Base-by-base conservation (phyloP, 345 rosid genomes). In the Nasturtium officinale region DNA sequence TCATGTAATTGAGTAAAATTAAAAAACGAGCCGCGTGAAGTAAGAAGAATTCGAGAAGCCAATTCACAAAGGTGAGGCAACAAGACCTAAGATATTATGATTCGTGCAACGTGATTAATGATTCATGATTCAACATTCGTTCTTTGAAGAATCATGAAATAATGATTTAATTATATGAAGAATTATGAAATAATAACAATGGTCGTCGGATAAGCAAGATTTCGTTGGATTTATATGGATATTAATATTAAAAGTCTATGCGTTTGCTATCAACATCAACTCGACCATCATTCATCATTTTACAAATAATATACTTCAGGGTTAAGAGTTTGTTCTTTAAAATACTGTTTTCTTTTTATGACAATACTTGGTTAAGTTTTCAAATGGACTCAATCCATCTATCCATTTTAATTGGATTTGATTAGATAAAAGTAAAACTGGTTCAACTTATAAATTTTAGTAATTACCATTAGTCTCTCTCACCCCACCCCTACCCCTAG, bases 41-140 rank as follows among this genome's bases (percentile, higher is more conserved):
- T 18, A 17, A 17, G 52, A 47, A 47, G 52, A 47, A 8, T 7
- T 46, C 51, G 51, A 46, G 10, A 69, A 43, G 32, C 16, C 42
- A 30, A 29, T 28, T 17, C 18, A 13, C 29, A 7, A 55, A 16
- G 16, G 45, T 40, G 45, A 13, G 65, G 45, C 56, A 57, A 43
- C 12, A 59, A 59, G 54, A 55, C 32, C 51, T 18, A 68, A 56
- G 55, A 20, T 28, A 42, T 21, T 43, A 42, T 29, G n/a, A n/a
- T n/a, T n/a, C n/a, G n/a, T n/a, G n/a, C n/a, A n/a, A n/a, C n/a
- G n/a, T n/a, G n/a, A n/a, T n/a, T n/a, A n/a, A n/a, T n/a, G 43
- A 30, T 21, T 37, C 18, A 54, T 48, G 25, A 48, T 56, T 56
- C 42, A 71, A 3, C 61, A 69, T 62, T 72, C 43, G 54, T 72